Conservation (phyloP, 2,329 filamentous ascomycete genomes). For the Monosporascus sp. region DNA sequence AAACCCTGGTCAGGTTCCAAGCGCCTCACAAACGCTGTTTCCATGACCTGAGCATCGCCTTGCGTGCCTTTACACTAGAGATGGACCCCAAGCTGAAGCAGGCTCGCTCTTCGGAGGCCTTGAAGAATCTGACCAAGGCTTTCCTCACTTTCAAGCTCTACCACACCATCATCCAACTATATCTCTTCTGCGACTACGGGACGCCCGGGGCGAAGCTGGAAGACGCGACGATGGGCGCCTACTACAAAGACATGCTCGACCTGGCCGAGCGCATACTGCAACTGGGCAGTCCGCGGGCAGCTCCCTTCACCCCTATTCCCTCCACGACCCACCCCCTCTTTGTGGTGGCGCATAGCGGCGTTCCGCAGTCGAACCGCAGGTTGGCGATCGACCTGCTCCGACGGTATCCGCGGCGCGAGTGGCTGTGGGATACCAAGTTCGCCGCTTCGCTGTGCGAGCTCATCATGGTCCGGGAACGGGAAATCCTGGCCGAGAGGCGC, state of each 20-base stretch:
- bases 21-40: neutral
- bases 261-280: slow-evolving; percentile 1
- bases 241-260: neutral
- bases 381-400: slow-evolving; percentile 6
- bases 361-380: slow-evolving; percentile 1
- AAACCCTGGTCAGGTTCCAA: neutral
- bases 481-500: neutral
- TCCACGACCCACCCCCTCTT: slow-evolving; percentile 2
- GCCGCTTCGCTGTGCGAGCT: neutral
- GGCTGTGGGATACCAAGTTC: neutral
- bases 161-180: neutral
- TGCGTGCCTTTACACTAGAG: neutral
- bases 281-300: neutral
- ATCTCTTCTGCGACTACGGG: neutral
- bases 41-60: neutral
- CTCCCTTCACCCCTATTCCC: neutral
- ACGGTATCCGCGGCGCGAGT: slow-evolving; percentile 1
- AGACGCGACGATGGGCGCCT: neutral
- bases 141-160: neutral
- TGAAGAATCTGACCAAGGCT: neutral
- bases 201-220: neutral
- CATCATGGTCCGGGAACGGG: neutral
- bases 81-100: neutral
- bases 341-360: slow-evolving; percentile 4
- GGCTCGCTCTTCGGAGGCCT: too few relatives aligned